Percentiles rank a stretch among this genome's conserved stretches.
These are phyloP conservation scores for Gastrolobium bilobum DNA, from an alignment of 306 rosid genomes.

Conservation along the genomic window DNA sequence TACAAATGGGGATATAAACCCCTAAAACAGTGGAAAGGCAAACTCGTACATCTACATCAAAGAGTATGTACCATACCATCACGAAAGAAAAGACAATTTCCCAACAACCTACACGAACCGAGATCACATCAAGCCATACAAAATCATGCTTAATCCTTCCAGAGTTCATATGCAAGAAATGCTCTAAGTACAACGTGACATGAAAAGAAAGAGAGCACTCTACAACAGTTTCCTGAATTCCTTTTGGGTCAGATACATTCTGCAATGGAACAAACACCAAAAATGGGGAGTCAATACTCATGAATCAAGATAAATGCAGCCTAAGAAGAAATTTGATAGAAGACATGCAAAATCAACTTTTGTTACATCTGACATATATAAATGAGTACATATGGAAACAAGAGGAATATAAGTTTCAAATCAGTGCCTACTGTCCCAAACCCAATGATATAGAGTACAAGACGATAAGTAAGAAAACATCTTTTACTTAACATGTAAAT, in stretches of 20 bases:
- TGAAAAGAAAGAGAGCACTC: constrained; percentile 50
- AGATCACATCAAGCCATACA: constrained; percentile 55
- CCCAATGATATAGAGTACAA: neutral
- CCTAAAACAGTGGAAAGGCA: constrained; percentile 32
- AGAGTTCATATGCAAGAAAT: constrained; percentile 48
- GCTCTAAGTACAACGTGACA: constrained; percentile 42
- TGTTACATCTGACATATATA: neutral
- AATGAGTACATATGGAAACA: neutral
- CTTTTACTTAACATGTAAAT: neutral
- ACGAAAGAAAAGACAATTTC: constrained; percentile 30
- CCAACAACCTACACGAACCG: constrained; percentile 36
- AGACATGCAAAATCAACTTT: neutral
- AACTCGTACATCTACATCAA: constrained; percentile 38
- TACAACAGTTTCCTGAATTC: constrained; percentile 39
- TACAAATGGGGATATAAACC: constrained; percentile 3
- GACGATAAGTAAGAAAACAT: neutral
- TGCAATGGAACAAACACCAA: constrained; percentile 17
- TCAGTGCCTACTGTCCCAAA: neutral
- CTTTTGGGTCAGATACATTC: constrained; percentile 37
- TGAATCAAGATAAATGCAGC: neutral
- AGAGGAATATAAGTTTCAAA: neutral
- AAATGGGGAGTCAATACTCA: neutral
- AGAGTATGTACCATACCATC: constrained; percentile 28
- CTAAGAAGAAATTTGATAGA: neutral
- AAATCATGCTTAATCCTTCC: constrained; percentile 42